Percentiles rank a stretch among this genome's conserved stretches.
phyloP scores from a whole-genome alignment of 345 rosid species.

The Populus nigra region DNA sequence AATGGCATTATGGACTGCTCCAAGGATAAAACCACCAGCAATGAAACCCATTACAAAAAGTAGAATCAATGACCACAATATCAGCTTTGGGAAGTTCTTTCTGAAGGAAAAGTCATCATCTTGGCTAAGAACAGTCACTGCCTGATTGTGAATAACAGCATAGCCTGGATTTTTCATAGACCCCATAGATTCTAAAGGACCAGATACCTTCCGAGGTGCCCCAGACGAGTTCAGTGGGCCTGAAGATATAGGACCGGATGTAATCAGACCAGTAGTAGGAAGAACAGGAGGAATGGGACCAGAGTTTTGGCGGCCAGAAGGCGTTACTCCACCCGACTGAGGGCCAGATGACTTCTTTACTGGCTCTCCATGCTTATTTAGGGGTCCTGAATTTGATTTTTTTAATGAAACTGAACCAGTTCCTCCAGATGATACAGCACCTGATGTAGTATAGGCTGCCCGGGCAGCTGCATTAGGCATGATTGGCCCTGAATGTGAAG shows the following conservation, averaged over 20 bases:
- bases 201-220: constrained; percentile 84
- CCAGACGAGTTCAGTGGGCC: constrained; percentile 84
- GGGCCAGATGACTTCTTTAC: constrained; percentile 87
- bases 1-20: constrained; percentile 83
- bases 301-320: constrained; percentile 77
- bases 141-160: constrained; percentile 70
- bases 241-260: constrained; percentile 87
- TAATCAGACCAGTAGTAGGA: constrained; percentile 89
- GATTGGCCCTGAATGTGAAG: constrained; percentile 77
- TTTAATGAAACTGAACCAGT: constrained; percentile 77
- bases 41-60: constrained; percentile 81
- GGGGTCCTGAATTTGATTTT: constrained; percentile 92
- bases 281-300: constrained; percentile 89
- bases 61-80: constrained; percentile 68
- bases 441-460: constrained; percentile 63
- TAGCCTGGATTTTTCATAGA: constrained; percentile 58
- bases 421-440: constrained; percentile 57
- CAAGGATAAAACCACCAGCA: constrained; percentile 82
- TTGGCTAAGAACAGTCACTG: constrained; percentile 66
- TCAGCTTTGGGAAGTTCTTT: constrained; percentile 68
- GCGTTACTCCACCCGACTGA: constrained; percentile 85
- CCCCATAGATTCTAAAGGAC: constrained; percentile 84
- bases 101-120: constrained; percentile 68
- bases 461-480: constrained; percentile 77
- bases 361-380: constrained; percentile 90